Evolutionary conservation across 257 asterid genomes (phyloP).

Genomic region (Catharanthus roseus): DNA sequence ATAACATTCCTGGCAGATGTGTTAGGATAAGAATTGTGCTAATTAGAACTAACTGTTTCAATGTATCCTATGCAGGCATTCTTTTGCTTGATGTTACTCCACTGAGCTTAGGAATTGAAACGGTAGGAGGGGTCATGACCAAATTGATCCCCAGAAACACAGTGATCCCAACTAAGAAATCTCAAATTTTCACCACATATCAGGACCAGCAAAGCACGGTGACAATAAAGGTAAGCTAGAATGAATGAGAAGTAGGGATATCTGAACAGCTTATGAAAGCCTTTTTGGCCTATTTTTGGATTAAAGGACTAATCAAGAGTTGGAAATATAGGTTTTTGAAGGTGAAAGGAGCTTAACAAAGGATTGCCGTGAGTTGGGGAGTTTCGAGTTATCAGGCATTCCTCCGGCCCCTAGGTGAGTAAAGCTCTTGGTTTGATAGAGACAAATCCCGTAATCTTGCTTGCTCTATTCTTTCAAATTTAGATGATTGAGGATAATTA

Average conservation of each 20-base stretch:
- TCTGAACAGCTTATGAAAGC: neutral
- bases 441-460: neutral
- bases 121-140: constrained; percentile 31
- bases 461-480: neutral
- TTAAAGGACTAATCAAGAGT: neutral
- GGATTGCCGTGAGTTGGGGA: constrained; percentile 26
- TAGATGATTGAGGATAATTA: neutral
- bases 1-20: neutral
- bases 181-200: constrained; percentile 28
- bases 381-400: constrained; percentile 25
- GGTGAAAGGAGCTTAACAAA: constrained; percentile 27
- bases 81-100: constrained; percentile 24
- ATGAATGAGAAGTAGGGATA: neutral
- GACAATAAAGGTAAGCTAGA: constrained; percentile 18
- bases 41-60: neutral
- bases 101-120: constrained; percentile 24
- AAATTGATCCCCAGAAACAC: constrained; percentile 27
- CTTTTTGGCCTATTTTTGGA: neutral
- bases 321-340: constrained; percentile 18
- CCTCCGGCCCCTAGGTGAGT: constrained; percentile 26
- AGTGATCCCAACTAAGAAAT: constrained; percentile 21
- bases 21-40: neutral
- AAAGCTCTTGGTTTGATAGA: neutral
- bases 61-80: constrained; percentile 2
- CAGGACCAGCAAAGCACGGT: constrained; percentile 25